Conservation (phyloP, 2,329 filamentous ascomycete species). For the Intubia oerlemansii region DNA sequence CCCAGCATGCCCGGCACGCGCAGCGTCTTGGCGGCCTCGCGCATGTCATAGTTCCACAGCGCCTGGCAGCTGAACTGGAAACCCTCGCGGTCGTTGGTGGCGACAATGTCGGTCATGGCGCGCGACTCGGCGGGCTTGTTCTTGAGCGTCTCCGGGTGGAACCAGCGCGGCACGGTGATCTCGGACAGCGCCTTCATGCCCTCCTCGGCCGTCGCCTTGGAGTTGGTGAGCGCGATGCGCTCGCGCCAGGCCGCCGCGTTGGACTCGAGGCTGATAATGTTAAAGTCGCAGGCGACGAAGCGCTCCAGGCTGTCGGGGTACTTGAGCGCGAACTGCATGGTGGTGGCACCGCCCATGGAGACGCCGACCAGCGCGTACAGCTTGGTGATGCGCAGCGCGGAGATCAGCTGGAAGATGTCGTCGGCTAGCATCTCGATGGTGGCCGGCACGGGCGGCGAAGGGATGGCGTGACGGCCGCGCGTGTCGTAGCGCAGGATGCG, state of each 20-base stretch:
- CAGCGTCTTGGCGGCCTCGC: conserved; percentile 28
- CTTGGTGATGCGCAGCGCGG: conserved; percentile 44
- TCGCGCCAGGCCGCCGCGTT: conserved; percentile 68
- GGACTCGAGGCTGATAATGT: conserved; percentile 44
- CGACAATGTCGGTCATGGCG: conserved; percentile 47
- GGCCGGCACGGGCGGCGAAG: conserved; percentile 24
- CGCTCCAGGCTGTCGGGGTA: conserved; percentile 35
- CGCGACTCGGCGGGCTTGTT: conserved; percentile 24
- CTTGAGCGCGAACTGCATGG: conserved; percentile 48
- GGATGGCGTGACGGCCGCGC: conserved; percentile 40
- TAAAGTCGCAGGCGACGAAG: conserved; percentile 64
- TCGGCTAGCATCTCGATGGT: conserved; percentile 44
- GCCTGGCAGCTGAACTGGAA: conserved; percentile 48
- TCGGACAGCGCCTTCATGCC: conserved; percentile 43
- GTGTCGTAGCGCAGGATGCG: conserved; percentile 59
- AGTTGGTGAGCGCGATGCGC: conserved; percentile 35
- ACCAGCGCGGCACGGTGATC: conserved; percentile 58
- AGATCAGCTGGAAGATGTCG: conserved; percentile 45
- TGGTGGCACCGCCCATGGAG: conserved; percentile 61
- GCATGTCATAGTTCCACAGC: conserved; percentile 51
- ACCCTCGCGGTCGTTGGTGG: conserved; percentile 44
- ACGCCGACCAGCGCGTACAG: conserved; percentile 54
- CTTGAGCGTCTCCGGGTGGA: conserved; percentile 33
- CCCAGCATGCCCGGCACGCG: conserved; percentile 43
- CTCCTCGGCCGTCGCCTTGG: conserved; percentile 37